Base-by-base conservation (phyloP, 371 early-diverging fungal species). In the Batrachochytrium dendrobatidis region DNA sequence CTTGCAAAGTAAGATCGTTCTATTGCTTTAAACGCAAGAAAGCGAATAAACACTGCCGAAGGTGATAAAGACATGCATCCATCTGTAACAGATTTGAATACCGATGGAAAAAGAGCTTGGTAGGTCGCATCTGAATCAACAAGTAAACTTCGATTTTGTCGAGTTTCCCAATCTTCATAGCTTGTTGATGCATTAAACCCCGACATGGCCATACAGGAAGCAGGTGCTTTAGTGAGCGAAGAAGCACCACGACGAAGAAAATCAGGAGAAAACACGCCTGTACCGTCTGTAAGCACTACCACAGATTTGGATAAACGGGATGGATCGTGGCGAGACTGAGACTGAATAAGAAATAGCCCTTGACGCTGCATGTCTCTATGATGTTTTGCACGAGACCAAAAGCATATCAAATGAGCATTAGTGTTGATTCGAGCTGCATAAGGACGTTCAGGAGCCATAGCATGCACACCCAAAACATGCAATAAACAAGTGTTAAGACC, bases 391-490 rank as follows among this genome's bases (percentile, higher is more conserved):
- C 51, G 51, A 18, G 51, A 51, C 51, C 51, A 51, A 3, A 51
- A 24, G n/a, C 51, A 51, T 17, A 29, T 22, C 18, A 51, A 17
- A 18, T 3, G 3, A 28, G 5, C 30, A n/a, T 51, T n/a, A n/a
- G n/a, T n/a, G 28, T 5, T 22, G 5, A 24, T 32, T 12, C 3
- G 3, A 3, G 51, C 32, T 3, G 51, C 3, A 24, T 51, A 51
- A 3, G 51, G 51, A 12, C 30, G 51, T 3, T 24, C 51, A 24
- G 24, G 51, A 10, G 4, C 10, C 51, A 51, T 51, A 22, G 51
- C 51, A 51, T 51, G 10, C 3, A 51, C 51, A 24, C 51, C 51
- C 51, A 51, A 24, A n/a, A n/a, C 25, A 10, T 51, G 28, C 24
- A 7, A 51, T 3, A 51, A 51, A 51, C 25, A 17, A 17, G 4